Conservation (phyloP, 1,139 yeast species). For the Saccharomyces hybrid region DNA sequence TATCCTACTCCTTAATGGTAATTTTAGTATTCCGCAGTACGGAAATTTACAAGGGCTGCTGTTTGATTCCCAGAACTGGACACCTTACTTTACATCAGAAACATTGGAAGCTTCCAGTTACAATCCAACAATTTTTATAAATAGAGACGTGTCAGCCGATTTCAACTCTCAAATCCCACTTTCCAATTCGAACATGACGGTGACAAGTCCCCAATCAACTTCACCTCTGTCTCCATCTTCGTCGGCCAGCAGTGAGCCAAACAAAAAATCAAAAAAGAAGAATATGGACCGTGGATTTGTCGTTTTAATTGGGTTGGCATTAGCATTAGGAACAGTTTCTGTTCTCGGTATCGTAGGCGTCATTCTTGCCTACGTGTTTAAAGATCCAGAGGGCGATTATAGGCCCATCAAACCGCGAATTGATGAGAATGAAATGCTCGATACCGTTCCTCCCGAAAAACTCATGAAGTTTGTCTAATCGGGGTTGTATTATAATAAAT, state of each 20-base stretch:
- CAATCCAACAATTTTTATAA: slow-evolving; percentile 25
- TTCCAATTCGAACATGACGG: slow-evolving; percentile 14
- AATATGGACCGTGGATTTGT: slow-evolving; percentile 58
- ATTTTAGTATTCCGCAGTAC: slow-evolving; percentile 41
- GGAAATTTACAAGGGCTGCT: slow-evolving; percentile 64
- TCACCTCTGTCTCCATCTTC: slow-evolving; percentile 22
- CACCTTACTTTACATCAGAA: slow-evolving; percentile 50
- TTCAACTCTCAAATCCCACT: slow-evolving; percentile 27
- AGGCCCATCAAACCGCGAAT: slow-evolving; percentile 38
- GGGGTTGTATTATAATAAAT: not conserved
- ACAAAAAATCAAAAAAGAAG: slow-evolving; percentile 11
- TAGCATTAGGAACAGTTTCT: slow-evolving; percentile 75
- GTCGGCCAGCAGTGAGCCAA: slow-evolving; percentile 20
- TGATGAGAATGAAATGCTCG: slow-evolving; percentile 53
- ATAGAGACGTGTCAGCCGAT: slow-evolving; percentile 33
- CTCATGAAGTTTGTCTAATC: slow-evolving; percentile 36
- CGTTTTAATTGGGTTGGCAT: slow-evolving; percentile 79
- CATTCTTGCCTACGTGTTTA: slow-evolving; percentile 41
- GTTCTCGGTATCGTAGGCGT: slow-evolving; percentile 57
- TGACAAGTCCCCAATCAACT: slow-evolving; percentile 12
- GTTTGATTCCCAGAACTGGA: slow-evolving; percentile 65
- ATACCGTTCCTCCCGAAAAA: slow-evolving; percentile 55
- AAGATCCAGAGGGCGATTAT: slow-evolving; percentile 23
- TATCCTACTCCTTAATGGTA: slow-evolving; percentile 57
- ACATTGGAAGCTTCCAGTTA: slow-evolving; percentile 19